phyloP scores from a whole-genome alignment of 1,284 basidiomycete species.

The Ustilago hordei region DNA sequence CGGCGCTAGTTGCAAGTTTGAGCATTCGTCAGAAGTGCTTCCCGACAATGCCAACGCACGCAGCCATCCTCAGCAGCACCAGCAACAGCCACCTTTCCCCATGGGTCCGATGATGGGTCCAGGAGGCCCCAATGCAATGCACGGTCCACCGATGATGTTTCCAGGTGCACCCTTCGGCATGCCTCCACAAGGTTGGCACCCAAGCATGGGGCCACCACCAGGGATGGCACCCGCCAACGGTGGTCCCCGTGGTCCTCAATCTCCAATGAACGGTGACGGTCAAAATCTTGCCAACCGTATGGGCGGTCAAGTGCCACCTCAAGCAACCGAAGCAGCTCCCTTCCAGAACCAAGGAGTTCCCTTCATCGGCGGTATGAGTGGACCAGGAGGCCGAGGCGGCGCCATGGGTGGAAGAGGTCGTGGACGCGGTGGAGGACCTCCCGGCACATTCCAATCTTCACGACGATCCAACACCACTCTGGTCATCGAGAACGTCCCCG shows the following conservation, averaged over 20 bases:
- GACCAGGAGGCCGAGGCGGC: constrained; percentile 48
- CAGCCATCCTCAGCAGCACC: constrained; percentile 21
- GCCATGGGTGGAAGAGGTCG: constrained; percentile 73
- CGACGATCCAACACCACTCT: constrained; percentile 78
- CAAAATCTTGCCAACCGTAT: constrained; percentile 39
- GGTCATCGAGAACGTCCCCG: constrained; percentile 93
- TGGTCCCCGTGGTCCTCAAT: constrained; percentile 16
- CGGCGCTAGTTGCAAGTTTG: constrained; percentile 89
- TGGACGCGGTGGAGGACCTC: constrained; percentile 72
- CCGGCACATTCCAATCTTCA: constrained; percentile 70
- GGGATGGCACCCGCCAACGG: constrained; percentile 28
- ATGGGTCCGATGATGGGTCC: constrained; percentile 45
- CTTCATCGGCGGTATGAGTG: constrained; percentile 28
- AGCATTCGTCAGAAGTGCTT: constrained; percentile 73
- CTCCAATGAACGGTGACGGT: constrained; percentile 29
- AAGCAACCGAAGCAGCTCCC: constrained; percentile 11
- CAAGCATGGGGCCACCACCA: constrained; percentile 36
- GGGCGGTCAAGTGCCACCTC: constrained; percentile 35
- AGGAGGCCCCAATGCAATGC: constrained; percentile 38
- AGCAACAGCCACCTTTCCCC: constrained; percentile 31
- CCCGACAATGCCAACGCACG: constrained; percentile 27
- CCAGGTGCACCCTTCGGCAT: constrained; percentile 44
- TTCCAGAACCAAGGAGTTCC: constrained; percentile 18
- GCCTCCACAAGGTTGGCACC: constrained; percentile 50
- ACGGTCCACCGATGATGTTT: constrained; percentile 51